phyloP scores from a whole-genome alignment of 345 rosid species.

The Psidium friedrichsthalianum region DNA sequence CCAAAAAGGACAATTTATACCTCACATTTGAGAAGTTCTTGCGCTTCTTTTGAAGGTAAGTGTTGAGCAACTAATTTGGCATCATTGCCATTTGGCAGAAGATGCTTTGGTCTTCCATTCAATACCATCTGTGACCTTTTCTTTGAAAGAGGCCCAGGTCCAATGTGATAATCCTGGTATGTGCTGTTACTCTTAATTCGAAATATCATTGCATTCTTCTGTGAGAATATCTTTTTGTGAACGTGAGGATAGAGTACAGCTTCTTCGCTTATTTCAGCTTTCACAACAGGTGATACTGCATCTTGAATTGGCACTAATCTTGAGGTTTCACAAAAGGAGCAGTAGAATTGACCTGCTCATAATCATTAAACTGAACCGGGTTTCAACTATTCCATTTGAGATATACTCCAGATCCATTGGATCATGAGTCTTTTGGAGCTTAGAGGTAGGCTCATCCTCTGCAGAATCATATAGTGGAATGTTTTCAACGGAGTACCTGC shows the following conservation, averaged over 20 bases:
- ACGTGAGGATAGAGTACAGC: slow-evolving; percentile 21
- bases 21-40: slow-evolving; percentile 62
- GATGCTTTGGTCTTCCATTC: slow-evolving; percentile 41
- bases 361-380: slow-evolving; percentile 9
- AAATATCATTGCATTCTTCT: slow-evolving; percentile 47
- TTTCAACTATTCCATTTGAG: slow-evolving; percentile 16
- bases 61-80: slow-evolving; percentile 40
- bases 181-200: slow-evolving; percentile 36
- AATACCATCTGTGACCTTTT: slow-evolving; percentile 39
- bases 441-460: slow-evolving; percentile 76
- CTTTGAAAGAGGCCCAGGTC: slow-evolving; percentile 31
- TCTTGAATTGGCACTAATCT: slow-evolving; percentile 21
- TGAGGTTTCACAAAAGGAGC: slow-evolving; percentile 20
- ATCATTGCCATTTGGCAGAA: slow-evolving; percentile 39
- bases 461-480: slow-evolving; percentile 90
- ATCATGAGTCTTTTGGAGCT: slow-evolving; percentile 32
- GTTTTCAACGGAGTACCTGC: slow-evolving; percentile 84
- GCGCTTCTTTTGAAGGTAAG: slow-evolving; percentile 59
- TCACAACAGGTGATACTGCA: slow-evolving; percentile 21
- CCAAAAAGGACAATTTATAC: slow-evolving; percentile 16
- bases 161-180: slow-evolving; percentile 30
- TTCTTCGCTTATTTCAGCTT: slow-evolving; percentile 36
- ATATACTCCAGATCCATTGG: slow-evolving; percentile 10
- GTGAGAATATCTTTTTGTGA: slow-evolving; percentile 31
- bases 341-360: slow-evolving; percentile 27